Base-by-base conservation (phyloP, 129 eudicot species). In the Silybum marianum region DNA sequence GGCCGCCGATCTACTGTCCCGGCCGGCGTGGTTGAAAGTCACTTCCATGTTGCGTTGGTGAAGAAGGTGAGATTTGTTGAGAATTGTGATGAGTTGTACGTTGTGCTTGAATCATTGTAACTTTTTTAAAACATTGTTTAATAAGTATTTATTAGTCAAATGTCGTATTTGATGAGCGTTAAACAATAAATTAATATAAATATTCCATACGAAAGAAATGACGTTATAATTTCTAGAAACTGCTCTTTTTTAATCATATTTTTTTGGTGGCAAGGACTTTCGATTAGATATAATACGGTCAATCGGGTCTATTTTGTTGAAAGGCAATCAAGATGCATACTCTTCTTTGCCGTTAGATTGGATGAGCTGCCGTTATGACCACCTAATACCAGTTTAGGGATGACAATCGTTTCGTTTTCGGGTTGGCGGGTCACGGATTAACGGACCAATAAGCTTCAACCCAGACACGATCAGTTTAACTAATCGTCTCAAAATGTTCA, bases 21-120 rank as follows among this genome's bases (percentile, higher is more conserved):
- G 95, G 87, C 92, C 91, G 8, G 89, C 95, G 18, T 91, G 95
- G 92, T 34, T 26, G 24, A 91, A 87, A 73, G 92, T 84, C 24
- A 70, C 34, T 7, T 25, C 85, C 4, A 18, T 67, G 85, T 30
- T 46, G 36, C 75, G 75, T 0, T 74, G 80, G 85, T 75, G 74
- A 73, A 6, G 39, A 7, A 22, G 2, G n/a, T 73, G 25, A 51
- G 54, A 72, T 48, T 24, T 19, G 73, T 12, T 69, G 21, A 70
- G 42, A 70, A 4, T 70, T 34, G 39, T 13, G 8, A 0, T 12
- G 26, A 32, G 65, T 81, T 81, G 73, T 81, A 60, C 46, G 60
- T 21, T 36, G 8, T 34, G 60, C 10, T 67, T 39, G 23, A n/a
- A 21, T 39, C 1, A 1, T 9, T 40, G 82, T 78, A 67, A 63